These are phyloP conservation scores for Sugiyamaella pinicola DNA, from an alignment of 1,139 yeast genomes.

Conservation along the genomic window DNA sequence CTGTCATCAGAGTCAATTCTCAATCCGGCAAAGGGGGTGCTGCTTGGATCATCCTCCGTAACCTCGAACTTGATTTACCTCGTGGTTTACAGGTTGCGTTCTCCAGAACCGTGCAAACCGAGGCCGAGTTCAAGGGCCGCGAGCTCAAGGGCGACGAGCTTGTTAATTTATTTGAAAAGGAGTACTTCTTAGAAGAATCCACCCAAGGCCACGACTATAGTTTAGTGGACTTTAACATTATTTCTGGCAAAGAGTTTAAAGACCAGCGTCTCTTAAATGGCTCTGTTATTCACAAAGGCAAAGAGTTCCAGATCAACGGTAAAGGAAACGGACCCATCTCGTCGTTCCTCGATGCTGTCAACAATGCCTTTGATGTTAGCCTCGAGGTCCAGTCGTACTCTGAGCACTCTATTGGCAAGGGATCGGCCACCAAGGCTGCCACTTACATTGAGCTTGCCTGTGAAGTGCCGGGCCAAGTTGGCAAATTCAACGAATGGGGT, in stretches of 20 bases:
- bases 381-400: slow-evolving; percentile 81
- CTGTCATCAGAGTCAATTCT: slow-evolving; percentile 95
- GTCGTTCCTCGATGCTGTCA: slow-evolving; percentile 78
- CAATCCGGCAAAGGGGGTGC: slow-evolving; percentile 99
- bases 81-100: slow-evolving; percentile 89
- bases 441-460: slow-evolving; percentile 73
- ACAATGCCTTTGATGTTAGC: slow-evolving; percentile 55
- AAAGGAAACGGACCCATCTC: slow-evolving; percentile 95
- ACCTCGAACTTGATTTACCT: slow-evolving; percentile 88
- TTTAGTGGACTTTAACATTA: slow-evolving; percentile 40
- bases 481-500: slow-evolving; percentile 74
- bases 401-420: slow-evolving; percentile 91
- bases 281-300: slow-evolving; percentile 52
- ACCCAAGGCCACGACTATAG: slow-evolving; percentile 38
- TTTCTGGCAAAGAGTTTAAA: slow-evolving; percentile 39
- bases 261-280: slow-evolving; percentile 56
- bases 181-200: slow-evolving; percentile 59
- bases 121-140: slow-evolving; percentile 81
- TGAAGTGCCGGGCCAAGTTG: slow-evolving; percentile 40
- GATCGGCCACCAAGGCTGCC: slow-evolving; percentile 85
- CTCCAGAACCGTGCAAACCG: slow-evolving; percentile 77
- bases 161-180: slow-evolving; percentile 68
- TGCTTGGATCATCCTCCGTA: slow-evolving; percentile 91
- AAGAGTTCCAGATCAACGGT: slow-evolving; percentile 56
- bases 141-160: slow-evolving; percentile 82